A percentile compares a stretch with the other conserved stretches of the same genome.
phyloP scores from a whole-genome alignment of 208 protist genomes.

The Blastocrithidia nonstop region DNA sequence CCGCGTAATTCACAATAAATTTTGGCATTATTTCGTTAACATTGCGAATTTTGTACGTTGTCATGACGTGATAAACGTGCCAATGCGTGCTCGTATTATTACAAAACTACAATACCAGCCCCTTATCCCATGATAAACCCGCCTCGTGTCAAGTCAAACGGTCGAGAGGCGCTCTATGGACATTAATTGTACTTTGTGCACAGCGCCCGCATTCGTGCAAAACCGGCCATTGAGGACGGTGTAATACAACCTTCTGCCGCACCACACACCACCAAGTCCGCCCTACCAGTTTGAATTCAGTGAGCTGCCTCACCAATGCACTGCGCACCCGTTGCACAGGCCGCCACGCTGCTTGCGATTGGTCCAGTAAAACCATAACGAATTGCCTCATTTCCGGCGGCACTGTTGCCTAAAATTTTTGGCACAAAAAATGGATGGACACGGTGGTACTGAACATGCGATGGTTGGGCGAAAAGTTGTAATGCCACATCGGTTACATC shows the following conservation, averaged over 20 bases:
- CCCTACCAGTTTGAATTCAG: constrained; percentile 68
- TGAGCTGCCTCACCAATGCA: constrained; percentile 89
- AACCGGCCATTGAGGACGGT: constrained; percentile 87
- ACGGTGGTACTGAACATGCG: constrained; percentile 18
- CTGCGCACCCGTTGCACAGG: constrained; percentile 96
- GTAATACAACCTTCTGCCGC: constrained; percentile 90
- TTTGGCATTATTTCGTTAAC: constrained; percentile 3
- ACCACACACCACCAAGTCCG: constrained; percentile 87
- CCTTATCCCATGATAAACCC: constrained; percentile 97
- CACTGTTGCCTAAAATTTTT: constrained; percentile 95
- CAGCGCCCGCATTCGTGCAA: constrained; percentile 85
- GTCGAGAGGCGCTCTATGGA: constrained; percentile 80
- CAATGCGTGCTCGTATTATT: constrained; percentile 82
- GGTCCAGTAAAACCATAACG: constrained; percentile 80
- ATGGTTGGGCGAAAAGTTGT: constrained; percentile 17
- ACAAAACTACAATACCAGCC: constrained; percentile 87
- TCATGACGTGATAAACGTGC: constrained; percentile 36
- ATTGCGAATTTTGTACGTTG: too few relatives aligned
- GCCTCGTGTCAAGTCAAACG: constrained; percentile 83
- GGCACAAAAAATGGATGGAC: constrained; percentile 92
- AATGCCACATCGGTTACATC: constrained; percentile 59
- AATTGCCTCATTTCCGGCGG: constrained; percentile 84
- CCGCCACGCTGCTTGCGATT: constrained; percentile 85
- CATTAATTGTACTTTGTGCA: constrained; percentile 84
- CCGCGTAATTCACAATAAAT: constrained; percentile 87